These are phyloP conservation scores for Fusarium continuum DNA, from an alignment of 2,329 filamentous ascomycete species.

Conservation along the genomic window DNA sequence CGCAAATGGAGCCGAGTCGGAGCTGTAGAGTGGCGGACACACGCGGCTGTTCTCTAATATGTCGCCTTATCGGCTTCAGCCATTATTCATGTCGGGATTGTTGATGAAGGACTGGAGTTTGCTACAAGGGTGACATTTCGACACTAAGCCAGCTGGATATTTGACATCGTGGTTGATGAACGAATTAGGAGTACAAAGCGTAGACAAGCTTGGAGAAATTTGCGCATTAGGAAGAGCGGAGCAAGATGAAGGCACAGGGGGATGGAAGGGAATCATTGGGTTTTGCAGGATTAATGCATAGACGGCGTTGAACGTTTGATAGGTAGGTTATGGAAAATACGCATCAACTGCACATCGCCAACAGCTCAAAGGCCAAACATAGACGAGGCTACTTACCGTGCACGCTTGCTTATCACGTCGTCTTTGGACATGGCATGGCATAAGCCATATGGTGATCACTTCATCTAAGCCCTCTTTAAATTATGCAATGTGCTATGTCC, in stretches of 20 bases:
- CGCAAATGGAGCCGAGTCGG: constrained; percentile 65
- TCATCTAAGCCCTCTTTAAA: background rate
- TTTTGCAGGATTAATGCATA: constrained; percentile 45
- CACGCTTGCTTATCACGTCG: background rate
- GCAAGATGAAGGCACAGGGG: constrained; percentile 1
- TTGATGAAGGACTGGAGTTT: background rate
- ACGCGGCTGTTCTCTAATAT: background rate
- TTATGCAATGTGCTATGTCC: background rate
- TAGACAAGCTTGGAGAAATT: constrained; percentile 18
- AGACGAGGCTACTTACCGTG: background rate
- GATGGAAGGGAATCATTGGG: constrained; percentile 28
- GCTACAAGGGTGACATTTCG: background rate
- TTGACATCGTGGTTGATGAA: constrained; percentile 10
- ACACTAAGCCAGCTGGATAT: constrained; percentile 2
- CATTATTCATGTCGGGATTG: background rate
- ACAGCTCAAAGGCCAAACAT: background rate
- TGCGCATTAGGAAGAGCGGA: constrained; percentile 11
- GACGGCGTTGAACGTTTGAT: constrained; percentile 48
- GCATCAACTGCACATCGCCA: constrained; percentile 26
- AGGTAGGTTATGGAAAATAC: constrained; percentile 42
- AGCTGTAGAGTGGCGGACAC: constrained; percentile 53
- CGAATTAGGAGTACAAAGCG: constrained; percentile 2
- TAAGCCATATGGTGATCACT: background rate
- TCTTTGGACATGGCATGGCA: background rate
- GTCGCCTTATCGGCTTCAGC: background rate